Evolutionary conservation across 2,329 filamentous ascomycete species (phyloP).

Genomic region (Rutstroemia sydowiana): DNA sequence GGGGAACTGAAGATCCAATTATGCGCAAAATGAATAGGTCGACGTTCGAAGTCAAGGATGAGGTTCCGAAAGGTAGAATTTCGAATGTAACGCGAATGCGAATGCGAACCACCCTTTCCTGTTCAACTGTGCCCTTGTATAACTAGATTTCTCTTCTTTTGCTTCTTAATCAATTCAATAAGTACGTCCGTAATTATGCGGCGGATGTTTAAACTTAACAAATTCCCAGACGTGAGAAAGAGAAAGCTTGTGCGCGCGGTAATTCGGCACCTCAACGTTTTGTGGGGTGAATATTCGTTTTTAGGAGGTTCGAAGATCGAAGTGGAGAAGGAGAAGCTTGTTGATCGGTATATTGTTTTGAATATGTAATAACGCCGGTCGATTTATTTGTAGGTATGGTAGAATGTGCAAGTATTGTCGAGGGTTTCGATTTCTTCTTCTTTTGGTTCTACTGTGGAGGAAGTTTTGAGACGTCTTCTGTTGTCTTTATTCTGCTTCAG

Average conservation of each 20-base stretch:
- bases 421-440: not conserved
- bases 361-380: not conserved
- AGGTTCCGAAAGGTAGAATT: not conserved
- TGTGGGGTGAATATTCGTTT: not conserved
- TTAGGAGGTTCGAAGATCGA: not conserved
- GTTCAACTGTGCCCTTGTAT: not conserved
- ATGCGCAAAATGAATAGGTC: not conserved
- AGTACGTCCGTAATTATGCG: not conserved
- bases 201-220: not conserved
- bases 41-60: not conserved
- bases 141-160: not conserved
- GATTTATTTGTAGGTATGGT: not conserved
- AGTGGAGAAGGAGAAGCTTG: not conserved
- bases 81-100: not conserved
- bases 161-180: not conserved
- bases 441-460: not conserved
- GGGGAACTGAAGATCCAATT: constrained; percentile 5
- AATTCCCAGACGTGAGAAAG: constrained; percentile 5
- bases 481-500: constrained; percentile 20
- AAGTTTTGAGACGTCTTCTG: constrained; percentile 20
- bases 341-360: not conserved
- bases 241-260: not conserved
- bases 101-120: not conserved
- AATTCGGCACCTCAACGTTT: not conserved
- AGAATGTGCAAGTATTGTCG: not conserved